Evolutionary conservation across 345 rosid genomes (phyloP).

Genomic region (Hypericum androsaemum): DNA sequence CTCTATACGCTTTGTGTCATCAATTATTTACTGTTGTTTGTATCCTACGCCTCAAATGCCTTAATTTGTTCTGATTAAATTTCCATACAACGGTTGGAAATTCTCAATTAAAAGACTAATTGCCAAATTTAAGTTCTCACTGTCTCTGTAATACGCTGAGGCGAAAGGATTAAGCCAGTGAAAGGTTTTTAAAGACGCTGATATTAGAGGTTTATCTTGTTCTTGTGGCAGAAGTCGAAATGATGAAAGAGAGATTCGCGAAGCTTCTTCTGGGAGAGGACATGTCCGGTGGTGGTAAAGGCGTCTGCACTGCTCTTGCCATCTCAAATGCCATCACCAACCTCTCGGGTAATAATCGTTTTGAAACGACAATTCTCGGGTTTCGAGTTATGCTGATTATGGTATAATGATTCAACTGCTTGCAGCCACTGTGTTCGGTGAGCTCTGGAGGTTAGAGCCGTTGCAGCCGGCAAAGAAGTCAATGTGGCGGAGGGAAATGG

Average conservation of each 20-base stretch:
- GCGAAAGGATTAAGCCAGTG: not conserved
- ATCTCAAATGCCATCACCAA: slow-evolving; percentile 97
- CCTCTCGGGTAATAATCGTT: no score
- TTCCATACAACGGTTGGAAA: no score
- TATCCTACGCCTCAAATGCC: no score
- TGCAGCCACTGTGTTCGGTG: slow-evolving; percentile 91
- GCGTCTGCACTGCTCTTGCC: slow-evolving; percentile 96
- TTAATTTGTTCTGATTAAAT: no score
- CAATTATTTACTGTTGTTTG: no score
- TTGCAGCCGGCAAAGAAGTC: slow-evolving; percentile 68
- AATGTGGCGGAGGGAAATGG: slow-evolving; percentile 93
- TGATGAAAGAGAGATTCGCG: slow-evolving; percentile 99
- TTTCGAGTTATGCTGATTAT: not conserved
- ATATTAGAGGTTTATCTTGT: not conserved
- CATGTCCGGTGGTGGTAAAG: slow-evolving; percentile 99
- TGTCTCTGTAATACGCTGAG: no score
- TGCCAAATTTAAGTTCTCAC: no score
- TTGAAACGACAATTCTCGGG: slow-evolving; percentile 16
- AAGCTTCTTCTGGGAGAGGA: slow-evolving; percentile 96
- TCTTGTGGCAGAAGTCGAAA: slow-evolving; percentile 49
- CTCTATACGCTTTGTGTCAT: no score
- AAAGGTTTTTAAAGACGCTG: not conserved
- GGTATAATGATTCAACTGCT: not conserved
- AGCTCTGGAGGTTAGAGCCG: slow-evolving; percentile 94
- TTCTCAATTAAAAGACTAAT: no score